These are phyloP conservation scores for Isoetes taiwanensis DNA, from an alignment of 75 land plant species.

Conservation along the genomic window DNA sequence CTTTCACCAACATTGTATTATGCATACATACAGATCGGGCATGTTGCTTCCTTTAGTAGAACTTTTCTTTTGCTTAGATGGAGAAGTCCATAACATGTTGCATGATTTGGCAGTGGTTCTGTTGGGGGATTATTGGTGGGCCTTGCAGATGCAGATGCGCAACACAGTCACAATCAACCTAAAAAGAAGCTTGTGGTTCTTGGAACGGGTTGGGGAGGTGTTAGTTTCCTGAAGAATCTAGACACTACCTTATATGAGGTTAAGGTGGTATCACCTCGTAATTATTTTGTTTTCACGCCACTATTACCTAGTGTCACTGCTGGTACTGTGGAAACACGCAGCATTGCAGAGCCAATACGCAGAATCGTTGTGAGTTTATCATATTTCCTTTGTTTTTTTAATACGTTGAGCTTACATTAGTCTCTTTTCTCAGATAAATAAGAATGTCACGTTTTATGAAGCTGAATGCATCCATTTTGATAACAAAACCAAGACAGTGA, in stretches of 20 bases:
- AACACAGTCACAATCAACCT: no score
- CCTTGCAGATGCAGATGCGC: no score
- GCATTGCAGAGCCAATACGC: constrained; percentile 88
- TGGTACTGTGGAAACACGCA: constrained; percentile 89
- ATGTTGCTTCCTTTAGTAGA: no score
- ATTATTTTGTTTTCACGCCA: constrained; percentile 94
- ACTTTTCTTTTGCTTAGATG: no score
- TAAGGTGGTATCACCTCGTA: constrained; percentile 76
- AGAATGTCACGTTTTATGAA: constrained; percentile 48
- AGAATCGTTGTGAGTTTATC: constrained; percentile 33
- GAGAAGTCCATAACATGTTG: no score
- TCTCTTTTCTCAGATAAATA: constrained; percentile 32
- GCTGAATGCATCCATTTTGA: constrained; percentile 82
- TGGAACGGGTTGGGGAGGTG: constrained; percentile 98
- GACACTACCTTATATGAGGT: constrained; percentile 64
- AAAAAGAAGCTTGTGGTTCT: constrained; percentile 78
- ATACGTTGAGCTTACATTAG: constrained; percentile 3
- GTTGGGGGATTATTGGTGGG: no score
- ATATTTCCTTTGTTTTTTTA: background rate
- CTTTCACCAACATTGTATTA: no score
- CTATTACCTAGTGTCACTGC: constrained; percentile 90
- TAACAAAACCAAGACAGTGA: constrained; percentile 41
- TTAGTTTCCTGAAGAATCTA: constrained; percentile 65
- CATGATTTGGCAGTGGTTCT: no score
- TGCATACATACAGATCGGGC: no score